phyloP scores from a whole-genome alignment of 192 early-diverging fungal genomes.

The Podila epicladia region DNA sequence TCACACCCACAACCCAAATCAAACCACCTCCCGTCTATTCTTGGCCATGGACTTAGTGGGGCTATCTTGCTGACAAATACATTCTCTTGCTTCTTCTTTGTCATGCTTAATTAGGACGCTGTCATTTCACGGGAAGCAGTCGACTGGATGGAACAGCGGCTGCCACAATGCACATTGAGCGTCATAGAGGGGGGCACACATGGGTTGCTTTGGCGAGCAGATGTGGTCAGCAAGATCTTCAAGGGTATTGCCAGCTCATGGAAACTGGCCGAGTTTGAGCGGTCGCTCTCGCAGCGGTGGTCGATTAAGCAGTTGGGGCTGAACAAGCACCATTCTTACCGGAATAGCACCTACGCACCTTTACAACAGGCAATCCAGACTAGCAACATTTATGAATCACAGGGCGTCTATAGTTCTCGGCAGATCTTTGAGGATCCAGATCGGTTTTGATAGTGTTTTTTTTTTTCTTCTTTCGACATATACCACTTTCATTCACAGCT shows the following conservation, averaged over 20 bases:
- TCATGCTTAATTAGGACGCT: constrained; percentile 21
- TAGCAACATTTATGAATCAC: constrained; percentile 49
- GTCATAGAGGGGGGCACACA: constrained; percentile 55
- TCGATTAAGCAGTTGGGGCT: constrained; percentile 47
- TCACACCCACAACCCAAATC: no score
- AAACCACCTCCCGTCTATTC: not conserved
- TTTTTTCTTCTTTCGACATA: constrained; percentile 5
- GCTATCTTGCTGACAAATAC: not conserved
- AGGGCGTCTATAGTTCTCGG: constrained; percentile 30
- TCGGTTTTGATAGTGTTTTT: constrained; percentile 19
- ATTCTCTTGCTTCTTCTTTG: not conserved
- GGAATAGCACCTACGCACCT: constrained; percentile 30
- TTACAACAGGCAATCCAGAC: constrained; percentile 47
- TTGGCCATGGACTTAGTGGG: not conserved
- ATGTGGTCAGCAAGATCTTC: constrained; percentile 54
- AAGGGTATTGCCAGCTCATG: constrained; percentile 51
- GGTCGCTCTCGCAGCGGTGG: constrained; percentile 45
- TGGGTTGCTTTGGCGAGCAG: constrained; percentile 49
- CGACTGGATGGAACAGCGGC: constrained; percentile 54
- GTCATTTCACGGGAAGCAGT: constrained; percentile 53
- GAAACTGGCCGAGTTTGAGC: constrained; percentile 51
- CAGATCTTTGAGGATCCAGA: constrained; percentile 49
- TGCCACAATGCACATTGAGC: constrained; percentile 54
- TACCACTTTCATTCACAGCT: no score
- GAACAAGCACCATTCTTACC: constrained; percentile 42